These are phyloP conservation scores for Calonectria pseudoturangicola DNA, from an alignment of 2,329 filamentous ascomycete species.

Conservation along the genomic window DNA sequence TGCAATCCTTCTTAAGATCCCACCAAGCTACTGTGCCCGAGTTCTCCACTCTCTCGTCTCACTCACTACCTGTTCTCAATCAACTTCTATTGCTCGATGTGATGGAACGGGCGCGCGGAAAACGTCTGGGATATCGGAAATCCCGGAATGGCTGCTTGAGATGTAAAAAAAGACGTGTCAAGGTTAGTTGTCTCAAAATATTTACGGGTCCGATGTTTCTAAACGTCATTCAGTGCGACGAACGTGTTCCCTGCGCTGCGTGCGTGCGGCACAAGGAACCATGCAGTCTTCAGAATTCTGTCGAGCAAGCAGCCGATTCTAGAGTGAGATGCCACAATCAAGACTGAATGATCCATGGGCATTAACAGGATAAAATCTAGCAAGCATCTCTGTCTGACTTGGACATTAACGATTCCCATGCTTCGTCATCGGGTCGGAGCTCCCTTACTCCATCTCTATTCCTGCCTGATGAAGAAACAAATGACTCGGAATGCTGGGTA, in stretches of 20 bases:
- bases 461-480: not conserved
- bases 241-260: not conserved
- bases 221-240: not conserved
- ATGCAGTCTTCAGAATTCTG: not conserved
- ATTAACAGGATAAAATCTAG: not conserved
- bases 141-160: not conserved
- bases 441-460: not conserved
- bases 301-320: not conserved
- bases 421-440: not conserved
- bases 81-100: not conserved
- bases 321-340: not conserved
- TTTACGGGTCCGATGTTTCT: not conserved
- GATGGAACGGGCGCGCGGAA: not conserved
- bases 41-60: not conserved
- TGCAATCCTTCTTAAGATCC: not conserved
- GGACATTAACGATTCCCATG: not conserved
- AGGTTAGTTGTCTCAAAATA: not conserved
- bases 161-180: constrained; percentile 2
- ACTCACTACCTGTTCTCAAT: not conserved
- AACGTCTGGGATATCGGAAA: not conserved
- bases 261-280: not conserved
- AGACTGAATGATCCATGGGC: not conserved
- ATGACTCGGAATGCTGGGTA: not conserved
- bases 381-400: not conserved
- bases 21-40: not conserved